Percentiles rank a stretch among this genome's conserved stretches.
phyloP scores from a whole-genome alignment of 2,329 filamentous ascomycete species.

The Xylariomycetidae sp. region DNA sequence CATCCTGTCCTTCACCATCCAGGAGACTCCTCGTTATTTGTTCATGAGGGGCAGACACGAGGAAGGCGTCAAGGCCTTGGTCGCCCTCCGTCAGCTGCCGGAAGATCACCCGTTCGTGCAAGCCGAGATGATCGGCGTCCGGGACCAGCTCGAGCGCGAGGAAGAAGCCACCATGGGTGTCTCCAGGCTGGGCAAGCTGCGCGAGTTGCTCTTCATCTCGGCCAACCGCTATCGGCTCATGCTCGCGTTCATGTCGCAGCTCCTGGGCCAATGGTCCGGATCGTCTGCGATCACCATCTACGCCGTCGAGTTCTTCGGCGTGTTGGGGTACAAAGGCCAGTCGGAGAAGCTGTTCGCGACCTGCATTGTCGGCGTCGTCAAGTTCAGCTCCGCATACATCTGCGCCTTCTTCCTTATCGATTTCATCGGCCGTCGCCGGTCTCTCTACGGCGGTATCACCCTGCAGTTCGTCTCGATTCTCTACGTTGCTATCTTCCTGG shows the following conservation, averaged over 20 bases:
- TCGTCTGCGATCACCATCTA: slow-evolving; percentile 40
- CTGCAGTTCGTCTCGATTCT: slow-evolving; percentile 1
- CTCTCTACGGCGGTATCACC: slow-evolving; percentile 1
- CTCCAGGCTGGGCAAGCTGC: slow-evolving; percentile 6
- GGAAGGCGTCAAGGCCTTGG: slow-evolving; percentile 7
- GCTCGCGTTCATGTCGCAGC: slow-evolving; percentile 32
- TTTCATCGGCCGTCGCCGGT: slow-evolving; percentile 1
- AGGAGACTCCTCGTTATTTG: slow-evolving; percentile 10
- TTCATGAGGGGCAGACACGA: slow-evolving; percentile 8
- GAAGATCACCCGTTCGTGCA: slow-evolving; percentile 29
- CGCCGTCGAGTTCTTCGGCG: slow-evolving; percentile 35
- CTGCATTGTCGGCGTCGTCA: slow-evolving; percentile 23
- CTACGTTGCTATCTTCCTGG: slow-evolving; percentile 27
- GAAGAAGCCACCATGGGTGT: slow-evolving; percentile 41
- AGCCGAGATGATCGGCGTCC: slow-evolving; percentile 19
- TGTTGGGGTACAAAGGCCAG: slow-evolving; percentile 29
- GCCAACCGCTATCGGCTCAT: slow-evolving; percentile 36
- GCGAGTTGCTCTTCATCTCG: slow-evolving; percentile 31
- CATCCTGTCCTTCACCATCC: slow-evolving; percentile 7
- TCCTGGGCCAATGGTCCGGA: slow-evolving; percentile 38
- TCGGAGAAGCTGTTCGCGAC: slow-evolving; percentile 32
- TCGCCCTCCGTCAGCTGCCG: slow-evolving; percentile 12
- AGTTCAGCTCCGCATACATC: slow-evolving; percentile 2
- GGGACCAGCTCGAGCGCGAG: slow-evolving; percentile 33
- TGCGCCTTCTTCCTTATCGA: slow-evolving; percentile 3